Evolutionary conservation across 805 yeast genomes (phyloP), one percentile per base, ranked within the genome.

Genomic region (Cyberlindnera xishuangbannaensis): DNA sequence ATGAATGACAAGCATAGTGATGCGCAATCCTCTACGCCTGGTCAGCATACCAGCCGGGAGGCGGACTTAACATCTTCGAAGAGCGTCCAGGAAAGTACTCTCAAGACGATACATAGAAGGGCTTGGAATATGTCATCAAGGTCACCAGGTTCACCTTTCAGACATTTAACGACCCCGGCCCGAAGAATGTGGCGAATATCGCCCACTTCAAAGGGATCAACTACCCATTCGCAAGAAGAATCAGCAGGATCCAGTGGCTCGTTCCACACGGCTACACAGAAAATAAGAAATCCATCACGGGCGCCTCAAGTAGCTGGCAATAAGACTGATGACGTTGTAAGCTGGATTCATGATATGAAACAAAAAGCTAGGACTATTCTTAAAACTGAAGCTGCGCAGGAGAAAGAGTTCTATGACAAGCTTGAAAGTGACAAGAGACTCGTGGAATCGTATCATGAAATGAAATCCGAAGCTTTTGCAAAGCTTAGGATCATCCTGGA

Each of bases 311-410:
- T n/a, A n/a, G n/a, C n/a, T n/a, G n/a, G n/a, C n/a, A n/a, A n/a
- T n/a, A 37, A 36, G 8, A 28, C 40, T 5, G 51, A 45, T 25
- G 53, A 51, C n/a, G 31, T 56, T 2, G 36, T 52, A 15, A 34
- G 37, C 13, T 65, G 70, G 71, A 56, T 61, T 36, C 41, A 48
- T 12, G 45, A 55, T 3, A 36, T 65, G 37, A 64, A 58, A 29
- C 37, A 31, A 8, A 52, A 57, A 27, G 69, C 66, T 11, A 39
- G 53, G 20, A 43, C 45, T 6, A 52, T 58, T 10, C 39, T 63
- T 11, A 41, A 45, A 12, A 43, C 56, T 17, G 59, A 61, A 7
- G 53, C 53, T 21, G 41, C 43, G 14, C 64, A 67, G 25, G 72
- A 68, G 35, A 48, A 50, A 25, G 31, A 37, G 20, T 62, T 65